phyloP scores from a whole-genome alignment of 176 grass and related monocot species.

The Pontederia crassipes region DNA sequence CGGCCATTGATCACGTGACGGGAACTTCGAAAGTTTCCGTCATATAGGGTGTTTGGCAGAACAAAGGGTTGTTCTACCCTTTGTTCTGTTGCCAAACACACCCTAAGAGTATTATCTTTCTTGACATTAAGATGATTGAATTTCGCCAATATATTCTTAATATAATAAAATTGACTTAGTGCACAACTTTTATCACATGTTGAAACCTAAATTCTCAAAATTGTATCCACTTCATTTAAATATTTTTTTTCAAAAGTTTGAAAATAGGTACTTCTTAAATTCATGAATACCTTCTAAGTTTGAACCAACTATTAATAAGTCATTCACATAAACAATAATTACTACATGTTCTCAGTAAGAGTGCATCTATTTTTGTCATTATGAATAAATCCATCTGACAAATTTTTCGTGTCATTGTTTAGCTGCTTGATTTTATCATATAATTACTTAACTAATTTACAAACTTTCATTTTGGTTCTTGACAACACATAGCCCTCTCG shows the following conservation, averaged over 20 bases:
- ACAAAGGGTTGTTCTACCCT: too few species aligned
- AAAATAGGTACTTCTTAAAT: background rate
- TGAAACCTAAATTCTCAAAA: background rate
- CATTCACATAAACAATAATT: background rate
- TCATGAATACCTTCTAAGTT: background rate
- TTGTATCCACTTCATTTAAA: background rate
- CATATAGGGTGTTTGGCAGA: too few species aligned
- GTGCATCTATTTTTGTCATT: too few species aligned
- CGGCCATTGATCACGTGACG: too few species aligned
- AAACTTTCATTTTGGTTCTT: too few species aligned
- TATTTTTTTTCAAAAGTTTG: background rate
- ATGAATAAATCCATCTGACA: background rate
- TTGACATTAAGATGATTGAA: background rate
- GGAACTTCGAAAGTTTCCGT: too few species aligned
- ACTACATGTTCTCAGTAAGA: too few species aligned
- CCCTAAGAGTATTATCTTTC: background rate
- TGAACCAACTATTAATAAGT: background rate
- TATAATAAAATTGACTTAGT: background rate
- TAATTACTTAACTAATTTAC: too few species aligned
- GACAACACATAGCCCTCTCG: too few species aligned
- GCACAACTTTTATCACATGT: background rate
- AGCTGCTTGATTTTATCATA: background rate
- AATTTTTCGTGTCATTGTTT: background rate
- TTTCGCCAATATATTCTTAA: background rate
- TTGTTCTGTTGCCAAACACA: too few species aligned